Evolutionary conservation across 2,329 filamentous ascomycete species (phyloP), one percentile per base, ranked within the genome.

Genomic region (Fusarium albosuccineum): DNA sequence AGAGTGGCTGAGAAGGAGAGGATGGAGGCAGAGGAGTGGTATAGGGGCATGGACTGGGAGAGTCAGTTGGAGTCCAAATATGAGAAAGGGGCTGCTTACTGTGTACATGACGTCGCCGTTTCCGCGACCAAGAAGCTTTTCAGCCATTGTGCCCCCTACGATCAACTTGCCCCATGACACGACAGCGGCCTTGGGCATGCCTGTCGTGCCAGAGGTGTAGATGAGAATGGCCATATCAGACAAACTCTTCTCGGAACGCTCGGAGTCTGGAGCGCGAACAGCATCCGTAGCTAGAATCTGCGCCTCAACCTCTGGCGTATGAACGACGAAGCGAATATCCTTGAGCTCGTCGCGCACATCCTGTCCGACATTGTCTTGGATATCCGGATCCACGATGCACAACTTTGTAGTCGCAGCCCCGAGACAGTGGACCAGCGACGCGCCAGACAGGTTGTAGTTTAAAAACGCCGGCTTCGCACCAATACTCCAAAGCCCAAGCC

Each of bases 141-240:
- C 70, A 0, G 72, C 64, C 44, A 76, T 64, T 30, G 61, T 75
- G 2, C 72, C 82, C 2, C 84, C 87, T 1, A 85, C 74, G 53
- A 84, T 84, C 55, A 86, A 79, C 75, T 94, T 94, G 22, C 80
- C 82, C 90, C 90, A 93, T n/a, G 88, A 88, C 2, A 94, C 86
- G 49, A 94, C 88, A 10, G 91, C 92, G 0, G 91, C 87, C 74
- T 97, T 97, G 9, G 93, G 93, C 66, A 97, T 80, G 1, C 93
- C 93, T 0, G 93, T 97, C 0, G 93, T 97, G 16, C 93, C 93
- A 30, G 91, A 93, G 0, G 93, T 97, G 77, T 92, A 97, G 69
- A 97, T 94, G 66, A 97, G 85, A 44, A 91, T 83, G 2, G 87
- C 90, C 81, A 93, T 88, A 60, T 88, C 85, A 8, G 84, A 79